These are phyloP conservation scores for Penicillium subrubescens DNA, from an alignment of 495 filamentous ascomycete genomes.

Conservation along the genomic window DNA sequence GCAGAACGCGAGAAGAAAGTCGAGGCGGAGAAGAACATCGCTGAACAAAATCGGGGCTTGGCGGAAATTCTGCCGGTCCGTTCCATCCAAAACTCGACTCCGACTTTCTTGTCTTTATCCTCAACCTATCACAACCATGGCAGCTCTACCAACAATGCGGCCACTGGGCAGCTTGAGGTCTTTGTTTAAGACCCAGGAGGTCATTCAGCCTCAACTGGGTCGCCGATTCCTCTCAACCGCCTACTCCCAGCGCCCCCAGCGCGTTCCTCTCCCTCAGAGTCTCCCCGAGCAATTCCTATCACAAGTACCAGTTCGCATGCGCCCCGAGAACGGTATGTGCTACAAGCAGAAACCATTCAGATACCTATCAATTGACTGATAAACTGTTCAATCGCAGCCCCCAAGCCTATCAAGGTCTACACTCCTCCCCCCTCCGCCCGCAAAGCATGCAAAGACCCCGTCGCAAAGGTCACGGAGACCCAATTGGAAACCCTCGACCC, in stretches of 20 bases:
- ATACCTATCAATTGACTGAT: neutral
- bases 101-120: constrained; percentile 28
- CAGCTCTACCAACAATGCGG: constrained; percentile 59
- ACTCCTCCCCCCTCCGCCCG: constrained; percentile 52
- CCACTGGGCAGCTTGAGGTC: constrained; percentile 69
- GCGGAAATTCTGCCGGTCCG: constrained; percentile 47
- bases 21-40: constrained; percentile 9
- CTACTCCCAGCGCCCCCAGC: constrained; percentile 40
- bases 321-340: constrained; percentile 38
- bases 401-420: constrained; percentile 54
- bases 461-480: constrained; percentile 59
- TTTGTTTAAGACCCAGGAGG: constrained; percentile 46
- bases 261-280: constrained; percentile 41
- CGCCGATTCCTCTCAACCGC: constrained; percentile 45
- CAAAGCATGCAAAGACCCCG: constrained; percentile 57
- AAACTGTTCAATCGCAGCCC: constrained; percentile 30
- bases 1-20: constrained; percentile 20
- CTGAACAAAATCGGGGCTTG: constrained; percentile 38
- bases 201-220: constrained; percentile 43
- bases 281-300: constrained; percentile 45
- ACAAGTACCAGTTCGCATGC: constrained; percentile 43
- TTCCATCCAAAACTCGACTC: constrained; percentile 35
- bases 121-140: constrained; percentile 51
- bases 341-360: neutral
- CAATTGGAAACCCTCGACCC: constrained; percentile 81